Base-by-base conservation (phyloP, 2,329 filamentous ascomycete species). In the Aspergillus sp. region DNA sequence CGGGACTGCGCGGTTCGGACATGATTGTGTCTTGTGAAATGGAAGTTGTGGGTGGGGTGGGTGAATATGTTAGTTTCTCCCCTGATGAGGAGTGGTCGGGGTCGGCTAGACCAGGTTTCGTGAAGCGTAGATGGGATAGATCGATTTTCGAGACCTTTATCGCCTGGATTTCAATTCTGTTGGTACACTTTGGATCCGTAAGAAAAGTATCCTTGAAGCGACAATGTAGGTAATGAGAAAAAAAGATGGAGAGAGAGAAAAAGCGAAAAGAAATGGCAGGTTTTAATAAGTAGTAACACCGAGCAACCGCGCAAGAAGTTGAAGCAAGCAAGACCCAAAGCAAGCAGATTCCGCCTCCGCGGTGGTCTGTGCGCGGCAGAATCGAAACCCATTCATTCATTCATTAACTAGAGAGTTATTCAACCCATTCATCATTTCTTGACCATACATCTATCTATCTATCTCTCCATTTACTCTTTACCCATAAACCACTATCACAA, bases 1-100 rank as follows among this genome's bases (percentile, higher is more conserved):
- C 76, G 9, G 76, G 76, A 38, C 76, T 77, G 32, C 39, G 36
- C 15, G 32, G 30, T 28, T 72, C 74, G 30, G 77, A 78, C 77
- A 79, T 79, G 59, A 28, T 23, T 15, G 32, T 12, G 50, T 25
- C 10, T 25, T 39, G 32, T 41, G 32, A 15, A 9, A 30, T 10
- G 17, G 17, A 3, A 51, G n/a, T 19, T 55, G 28, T 28, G 21
- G 30, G n/a, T 39, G 19, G 19, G 23, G 28, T 21, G 53, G 17
- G 17, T 13, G 5, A 23, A n/a, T 10, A 3, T 15, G 7, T 36
- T 45, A 17, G 8, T 15, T 32, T 25, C 25, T 19, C n/a, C 28
- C 15, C 25, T 43, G 4, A 12, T 39, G 51, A 38, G 53, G 43
- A 53, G 23, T 45, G 56, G 53, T 60, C 32, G 32, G 32, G 55